Percentiles rank a stretch among this genome's conserved stretches.
phyloP scores from a whole-genome alignment of 805 yeast species.

The Yamadazyma olivae region DNA sequence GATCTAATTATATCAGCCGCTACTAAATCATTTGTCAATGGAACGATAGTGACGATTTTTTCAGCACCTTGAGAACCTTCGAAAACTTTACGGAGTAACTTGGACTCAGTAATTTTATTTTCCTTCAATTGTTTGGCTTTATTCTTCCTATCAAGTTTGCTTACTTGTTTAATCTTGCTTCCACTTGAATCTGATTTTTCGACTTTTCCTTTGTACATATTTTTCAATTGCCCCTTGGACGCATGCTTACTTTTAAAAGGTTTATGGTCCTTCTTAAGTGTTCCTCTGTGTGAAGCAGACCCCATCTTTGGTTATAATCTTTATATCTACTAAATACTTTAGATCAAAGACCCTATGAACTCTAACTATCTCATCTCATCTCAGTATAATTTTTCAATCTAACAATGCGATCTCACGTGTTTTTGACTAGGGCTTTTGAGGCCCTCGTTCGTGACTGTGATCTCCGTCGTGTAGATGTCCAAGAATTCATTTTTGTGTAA shows the following conservation, averaged over 20 bases:
- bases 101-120: slow-evolving; percentile 61
- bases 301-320: too few species aligned
- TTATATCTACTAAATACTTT: too few species aligned
- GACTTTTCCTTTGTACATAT: slow-evolving; percentile 79
- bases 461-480: neutral
- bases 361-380: neutral
- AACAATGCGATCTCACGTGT: neutral
- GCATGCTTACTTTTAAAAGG: slow-evolving; percentile 90
- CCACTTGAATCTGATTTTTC: slow-evolving; percentile 53
- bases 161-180: slow-evolving; percentile 35
- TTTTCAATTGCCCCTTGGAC: slow-evolving; percentile 82
- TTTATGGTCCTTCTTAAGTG: slow-evolving; percentile 82
- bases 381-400: slow-evolving; percentile 4
- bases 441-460: neutral
- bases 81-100: slow-evolving; percentile 64
- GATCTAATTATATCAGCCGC: slow-evolving; percentile 51
- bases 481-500: neutral
- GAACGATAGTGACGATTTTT: slow-evolving; percentile 75
- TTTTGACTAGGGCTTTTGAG: neutral
- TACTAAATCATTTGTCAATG: slow-evolving; percentile 71
- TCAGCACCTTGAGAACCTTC: slow-evolving; percentile 81
- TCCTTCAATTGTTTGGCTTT: slow-evolving; percentile 72
- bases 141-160: slow-evolving; percentile 70
- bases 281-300: slow-evolving; percentile 74
- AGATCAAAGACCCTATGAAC: neutral